Conservation (phyloP, 768 basidiomycete species). For the Lyophyllum decastes region DNA sequence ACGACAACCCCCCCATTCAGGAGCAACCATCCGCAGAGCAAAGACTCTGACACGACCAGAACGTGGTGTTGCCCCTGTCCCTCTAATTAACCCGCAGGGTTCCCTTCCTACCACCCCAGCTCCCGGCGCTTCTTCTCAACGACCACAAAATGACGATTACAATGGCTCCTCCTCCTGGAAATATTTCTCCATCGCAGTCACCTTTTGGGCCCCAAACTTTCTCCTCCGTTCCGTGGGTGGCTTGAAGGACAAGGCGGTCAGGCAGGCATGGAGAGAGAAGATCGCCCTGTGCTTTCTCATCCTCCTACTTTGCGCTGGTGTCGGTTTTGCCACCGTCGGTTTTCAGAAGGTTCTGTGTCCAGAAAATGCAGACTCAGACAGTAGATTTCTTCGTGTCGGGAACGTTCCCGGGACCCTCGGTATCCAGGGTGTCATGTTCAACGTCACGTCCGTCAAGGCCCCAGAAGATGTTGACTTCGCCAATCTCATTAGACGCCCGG, state of each 20-base stretch:
- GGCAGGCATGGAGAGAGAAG: slow-evolving; percentile 98
- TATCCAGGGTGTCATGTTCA: slow-evolving; percentile 76
- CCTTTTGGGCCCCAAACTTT: slow-evolving; percentile 89
- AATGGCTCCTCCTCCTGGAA: slow-evolving; percentile 70
- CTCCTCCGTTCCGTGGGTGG: slow-evolving; percentile 75
- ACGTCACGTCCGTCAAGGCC: slow-evolving; percentile 58
- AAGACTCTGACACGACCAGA: slow-evolving; percentile 98
- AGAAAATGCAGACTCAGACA: slow-evolving; percentile 41
- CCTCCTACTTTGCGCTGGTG: slow-evolving; percentile 66
- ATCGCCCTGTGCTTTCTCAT: slow-evolving; percentile 91
- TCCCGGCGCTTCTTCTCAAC: slow-evolving; percentile 30
- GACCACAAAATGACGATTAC: slow-evolving; percentile 34
- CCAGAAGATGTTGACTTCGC: slow-evolving; percentile 58
- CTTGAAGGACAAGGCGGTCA: slow-evolving; percentile 72
- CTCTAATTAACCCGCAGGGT: slow-evolving; percentile 85
- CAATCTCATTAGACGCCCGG: slow-evolving; percentile 56
- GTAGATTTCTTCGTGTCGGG: slow-evolving; percentile 57
- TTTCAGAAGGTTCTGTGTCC: slow-evolving; percentile 93
- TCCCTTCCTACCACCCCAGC: slow-evolving; percentile 36
- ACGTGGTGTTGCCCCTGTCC: slow-evolving; percentile 89
- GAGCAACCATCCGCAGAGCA: slow-evolving; percentile 74
- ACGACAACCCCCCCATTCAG: slow-evolving; percentile 52
- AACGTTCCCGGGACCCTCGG: slow-evolving; percentile 65
- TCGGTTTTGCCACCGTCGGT: slow-evolving; percentile 95
- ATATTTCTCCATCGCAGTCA: slow-evolving; percentile 74